Percentiles rank a stretch among this genome's conserved stretches.
phyloP scores from a whole-genome alignment of 2,329 filamentous ascomycete species.

The Monilinia vaccinii-corymbosi region DNA sequence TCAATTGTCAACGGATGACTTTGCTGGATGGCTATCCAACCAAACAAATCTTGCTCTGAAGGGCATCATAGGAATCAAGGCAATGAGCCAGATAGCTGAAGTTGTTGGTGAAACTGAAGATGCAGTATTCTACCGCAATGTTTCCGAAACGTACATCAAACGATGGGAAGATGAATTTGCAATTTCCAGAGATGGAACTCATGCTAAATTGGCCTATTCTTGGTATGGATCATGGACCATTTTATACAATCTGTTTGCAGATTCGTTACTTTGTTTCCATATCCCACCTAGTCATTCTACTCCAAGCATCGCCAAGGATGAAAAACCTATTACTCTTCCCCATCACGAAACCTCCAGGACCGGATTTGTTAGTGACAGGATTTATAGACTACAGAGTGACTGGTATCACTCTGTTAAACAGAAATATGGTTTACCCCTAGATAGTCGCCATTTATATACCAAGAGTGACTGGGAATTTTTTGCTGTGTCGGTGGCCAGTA shows the following conservation, averaged over 20 bases:
- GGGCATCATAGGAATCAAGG: conserved; percentile 69
- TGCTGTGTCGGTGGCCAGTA: conserved; percentile 67
- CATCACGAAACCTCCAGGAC: conserved; percentile 24
- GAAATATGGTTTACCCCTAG: conserved; percentile 72
- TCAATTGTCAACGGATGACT: conserved; percentile 62
- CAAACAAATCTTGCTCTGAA: conserved; percentile 68
- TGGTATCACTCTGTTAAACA: conserved; percentile 77
- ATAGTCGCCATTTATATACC: conserved; percentile 73
- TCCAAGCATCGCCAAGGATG: conserved; percentile 13
- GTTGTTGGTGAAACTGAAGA: conserved; percentile 48
- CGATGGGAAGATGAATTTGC: conserved; percentile 55
- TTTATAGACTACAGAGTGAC: conserved; percentile 71
- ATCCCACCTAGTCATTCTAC: conserved; percentile 30
- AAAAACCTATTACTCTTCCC: conserved; percentile 22
- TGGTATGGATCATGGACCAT: conserved; percentile 71
- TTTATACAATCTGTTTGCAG: conserved; percentile 61
- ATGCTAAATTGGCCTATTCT: conserved; percentile 63
- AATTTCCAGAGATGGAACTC: conserved; percentile 54
- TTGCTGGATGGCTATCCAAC: conserved; percentile 58
- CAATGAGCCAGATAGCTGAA: conserved; percentile 60
- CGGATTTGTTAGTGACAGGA: conserved; percentile 61
- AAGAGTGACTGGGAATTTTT: conserved; percentile 93
- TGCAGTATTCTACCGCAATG: conserved; percentile 48
- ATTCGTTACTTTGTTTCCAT: conserved; percentile 73
- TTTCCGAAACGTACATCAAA: conserved; percentile 53